phyloP scores from a whole-genome alignment of 495 filamentous ascomycete genomes.

The Aspergillus avenaceus region DNA sequence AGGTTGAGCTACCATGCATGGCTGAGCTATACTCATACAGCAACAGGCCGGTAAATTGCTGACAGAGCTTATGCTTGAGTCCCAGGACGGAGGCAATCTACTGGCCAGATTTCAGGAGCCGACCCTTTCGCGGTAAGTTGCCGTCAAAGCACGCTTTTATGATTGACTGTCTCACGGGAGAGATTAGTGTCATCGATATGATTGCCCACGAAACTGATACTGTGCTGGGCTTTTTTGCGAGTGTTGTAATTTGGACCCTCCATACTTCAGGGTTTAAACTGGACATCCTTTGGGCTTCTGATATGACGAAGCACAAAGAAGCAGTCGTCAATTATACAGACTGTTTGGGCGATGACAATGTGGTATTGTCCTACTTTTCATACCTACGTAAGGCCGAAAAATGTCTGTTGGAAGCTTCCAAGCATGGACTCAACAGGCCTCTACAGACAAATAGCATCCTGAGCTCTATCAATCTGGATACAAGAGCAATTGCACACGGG shows the following conservation, averaged over 20 bases:
- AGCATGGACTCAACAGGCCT: not conserved
- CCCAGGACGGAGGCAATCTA: not conserved
- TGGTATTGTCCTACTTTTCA: not conserved
- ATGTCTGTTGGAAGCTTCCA: not conserved
- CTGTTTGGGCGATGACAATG: not conserved
- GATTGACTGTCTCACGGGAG: not conserved
- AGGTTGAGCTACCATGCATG: not conserved
- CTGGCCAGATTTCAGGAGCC: not conserved
- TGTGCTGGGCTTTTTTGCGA: slow-evolving; percentile 6
- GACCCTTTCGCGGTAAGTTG: slow-evolving; percentile 3
- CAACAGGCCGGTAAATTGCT: slow-evolving; percentile 16
- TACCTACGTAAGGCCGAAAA: not conserved
- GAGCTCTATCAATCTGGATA: not conserved
- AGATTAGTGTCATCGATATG: slow-evolving; percentile 1
- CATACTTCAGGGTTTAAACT: not conserved
- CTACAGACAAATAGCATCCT: not conserved
- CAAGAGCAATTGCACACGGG: not conserved
- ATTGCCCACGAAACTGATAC: not conserved
- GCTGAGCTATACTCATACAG: not conserved
- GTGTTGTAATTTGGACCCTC: not conserved
- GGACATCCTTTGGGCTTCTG: slow-evolving; percentile 1
- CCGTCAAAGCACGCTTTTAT: not conserved
- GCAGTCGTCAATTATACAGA: not conserved
- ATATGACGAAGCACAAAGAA: not conserved
- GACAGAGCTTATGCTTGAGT: slow-evolving; percentile 6